Conservation (phyloP, 2,329 filamentous ascomycete genomes). For the Diaporthe humulicola region DNA sequence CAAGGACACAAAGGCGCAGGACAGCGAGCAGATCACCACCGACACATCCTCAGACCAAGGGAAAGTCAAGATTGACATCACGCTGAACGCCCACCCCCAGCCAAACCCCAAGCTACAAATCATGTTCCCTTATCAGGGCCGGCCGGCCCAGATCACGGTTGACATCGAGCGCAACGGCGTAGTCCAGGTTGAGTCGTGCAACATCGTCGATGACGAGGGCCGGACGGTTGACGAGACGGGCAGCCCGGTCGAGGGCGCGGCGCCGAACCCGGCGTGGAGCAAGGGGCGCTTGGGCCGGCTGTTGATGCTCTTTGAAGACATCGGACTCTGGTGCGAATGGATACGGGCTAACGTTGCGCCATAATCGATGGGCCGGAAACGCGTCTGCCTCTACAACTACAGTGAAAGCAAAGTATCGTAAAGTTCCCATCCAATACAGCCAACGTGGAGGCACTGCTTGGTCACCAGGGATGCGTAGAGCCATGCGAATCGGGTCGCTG, state of each 20-base stretch:
- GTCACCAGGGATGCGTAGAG: not conserved
- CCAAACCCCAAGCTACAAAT: slow-evolving; percentile 64
- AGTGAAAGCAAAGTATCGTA: not conserved
- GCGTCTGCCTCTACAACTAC: not conserved
- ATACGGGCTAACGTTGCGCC: slow-evolving; percentile 54
- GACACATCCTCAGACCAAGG: slow-evolving; percentile 34
- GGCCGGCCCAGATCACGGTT: slow-evolving; percentile 66
- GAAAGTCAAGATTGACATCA: slow-evolving; percentile 62
- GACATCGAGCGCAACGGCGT: slow-evolving; percentile 72
- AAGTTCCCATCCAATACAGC: not conserved
- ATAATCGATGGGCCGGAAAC: slow-evolving; percentile 32
- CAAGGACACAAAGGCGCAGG: slow-evolving; percentile 42
- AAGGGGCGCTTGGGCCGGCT: slow-evolving; percentile 59
- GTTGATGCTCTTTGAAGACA: slow-evolving; percentile 64
- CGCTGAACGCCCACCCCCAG: slow-evolving; percentile 59
- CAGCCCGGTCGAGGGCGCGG: slow-evolving; percentile 47
- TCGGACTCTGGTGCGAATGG: slow-evolving; percentile 68
- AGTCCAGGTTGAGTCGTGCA: slow-evolving; percentile 70
- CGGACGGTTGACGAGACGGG: slow-evolving; percentile 43
- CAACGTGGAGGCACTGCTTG: not conserved
- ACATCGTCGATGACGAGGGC: slow-evolving; percentile 55
- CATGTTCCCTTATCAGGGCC: slow-evolving; percentile 64
- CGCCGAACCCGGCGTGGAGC: slow-evolving; percentile 40
- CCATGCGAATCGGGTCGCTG: not conserved
- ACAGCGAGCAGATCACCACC: slow-evolving; percentile 22